phyloP scores from a whole-genome alignment of 352 stramenopile genomes.

The Globisporangium lucens region DNA sequence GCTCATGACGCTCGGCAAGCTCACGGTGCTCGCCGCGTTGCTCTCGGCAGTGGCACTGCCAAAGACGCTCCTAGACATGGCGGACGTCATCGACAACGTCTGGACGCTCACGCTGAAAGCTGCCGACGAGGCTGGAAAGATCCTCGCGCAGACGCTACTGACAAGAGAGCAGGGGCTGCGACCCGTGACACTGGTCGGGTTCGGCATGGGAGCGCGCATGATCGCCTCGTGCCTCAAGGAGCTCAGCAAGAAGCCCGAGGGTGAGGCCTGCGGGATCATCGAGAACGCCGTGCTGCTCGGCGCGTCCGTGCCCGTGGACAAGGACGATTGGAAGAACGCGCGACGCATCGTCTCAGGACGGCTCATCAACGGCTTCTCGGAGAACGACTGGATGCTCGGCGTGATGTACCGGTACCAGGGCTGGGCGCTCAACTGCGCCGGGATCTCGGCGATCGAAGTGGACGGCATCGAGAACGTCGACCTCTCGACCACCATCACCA shows the following conservation, averaged over 20 bases:
- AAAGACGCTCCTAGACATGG: slow-evolving; percentile 56
- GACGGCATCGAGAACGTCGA: slow-evolving; percentile 80
- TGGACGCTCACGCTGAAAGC: slow-evolving; percentile 81
- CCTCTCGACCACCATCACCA: slow-evolving; percentile 70
- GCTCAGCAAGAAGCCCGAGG: slow-evolving; percentile 56
- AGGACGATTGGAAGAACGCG: slow-evolving; percentile 66
- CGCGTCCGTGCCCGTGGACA: slow-evolving; percentile 58
- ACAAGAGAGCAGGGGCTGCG: slow-evolving; percentile 72
- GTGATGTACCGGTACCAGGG: slow-evolving; percentile 90
- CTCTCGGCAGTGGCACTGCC: slow-evolving; percentile 76
- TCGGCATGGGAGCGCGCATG: slow-evolving; percentile 87
- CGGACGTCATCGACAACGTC: slow-evolving; percentile 80
- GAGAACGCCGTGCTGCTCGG: slow-evolving; percentile 88
- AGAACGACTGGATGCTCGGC: slow-evolving; percentile 89
- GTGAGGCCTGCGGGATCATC: slow-evolving; percentile 65
- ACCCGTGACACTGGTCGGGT: slow-evolving; percentile 88
- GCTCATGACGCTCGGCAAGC: slow-evolving; percentile 43
- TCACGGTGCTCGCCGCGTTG: slow-evolving; percentile 69
- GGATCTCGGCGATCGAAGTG: slow-evolving; percentile 63
- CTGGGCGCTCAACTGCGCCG: slow-evolving; percentile 74
- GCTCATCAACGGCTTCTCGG: slow-evolving; percentile 89
- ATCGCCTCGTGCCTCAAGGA: slow-evolving; percentile 90
- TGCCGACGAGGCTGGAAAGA: slow-evolving; percentile 64
- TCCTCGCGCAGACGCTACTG: slow-evolving; percentile 60
- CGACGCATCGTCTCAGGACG: slow-evolving; percentile 75